phyloP scores from a whole-genome alignment of 495 filamentous ascomycete species.

The Hypoxylon lenormandii region DNA sequence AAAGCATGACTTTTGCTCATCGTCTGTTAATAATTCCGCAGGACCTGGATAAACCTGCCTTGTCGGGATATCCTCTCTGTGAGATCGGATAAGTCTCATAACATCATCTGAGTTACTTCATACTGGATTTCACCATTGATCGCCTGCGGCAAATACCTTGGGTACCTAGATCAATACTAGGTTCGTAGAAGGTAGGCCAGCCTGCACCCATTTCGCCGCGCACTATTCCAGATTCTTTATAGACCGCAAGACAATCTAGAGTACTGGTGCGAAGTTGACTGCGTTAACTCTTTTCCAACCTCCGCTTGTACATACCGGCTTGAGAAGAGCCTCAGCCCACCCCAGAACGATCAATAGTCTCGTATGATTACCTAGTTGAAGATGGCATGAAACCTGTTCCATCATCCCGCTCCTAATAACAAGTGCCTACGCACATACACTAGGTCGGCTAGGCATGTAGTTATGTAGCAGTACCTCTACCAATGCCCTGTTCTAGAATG shows the following conservation, averaged over 20 bases:
- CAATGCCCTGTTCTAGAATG: slow-evolving; percentile 9
- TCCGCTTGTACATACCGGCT: background rate
- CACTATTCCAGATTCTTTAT: background rate
- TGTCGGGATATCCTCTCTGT: background rate
- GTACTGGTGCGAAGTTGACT: slow-evolving; percentile 5
- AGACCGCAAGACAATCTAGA: background rate
- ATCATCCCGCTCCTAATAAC: slow-evolving; percentile 3
- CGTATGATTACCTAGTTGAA: slow-evolving; percentile 22
- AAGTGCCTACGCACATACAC: background rate
- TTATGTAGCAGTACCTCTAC: no score
- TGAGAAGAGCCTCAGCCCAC: slow-evolving; percentile 7
- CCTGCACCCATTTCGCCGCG: background rate
- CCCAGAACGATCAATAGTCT: slow-evolving; percentile 3
- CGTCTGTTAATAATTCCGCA: background rate
- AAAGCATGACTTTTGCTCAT: no score
- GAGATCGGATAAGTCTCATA: background rate
- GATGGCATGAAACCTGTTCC: background rate
- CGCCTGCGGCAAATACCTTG: slow-evolving; percentile 4
- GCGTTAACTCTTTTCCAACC: background rate
- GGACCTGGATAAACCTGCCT: slow-evolving; percentile 13
- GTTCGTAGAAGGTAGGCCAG: background rate
- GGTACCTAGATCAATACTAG: no score
- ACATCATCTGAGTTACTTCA: background rate
- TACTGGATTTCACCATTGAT: background rate
- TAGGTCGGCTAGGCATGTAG: no score